Conservation (phyloP, 441 rosid species). For the Viola pubescens region DNA sequence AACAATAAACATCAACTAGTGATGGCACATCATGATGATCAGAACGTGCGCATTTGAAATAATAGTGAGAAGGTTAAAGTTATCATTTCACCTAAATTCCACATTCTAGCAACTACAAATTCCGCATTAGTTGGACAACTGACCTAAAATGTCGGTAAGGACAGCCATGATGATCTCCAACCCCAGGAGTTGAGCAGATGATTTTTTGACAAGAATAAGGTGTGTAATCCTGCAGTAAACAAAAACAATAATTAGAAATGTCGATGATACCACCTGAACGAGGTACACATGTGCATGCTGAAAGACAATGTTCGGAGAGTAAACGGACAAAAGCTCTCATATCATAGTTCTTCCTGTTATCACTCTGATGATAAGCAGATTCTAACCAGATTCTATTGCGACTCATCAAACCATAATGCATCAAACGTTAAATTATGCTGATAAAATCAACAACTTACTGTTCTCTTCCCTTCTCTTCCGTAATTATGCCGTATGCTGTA, state of each 20-base stretch:
- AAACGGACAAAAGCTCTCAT: not conserved
- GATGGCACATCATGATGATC: too few relatives aligned
- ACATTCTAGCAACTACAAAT: not conserved
- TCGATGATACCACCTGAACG: not conserved
- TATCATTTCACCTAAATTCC: not conserved
- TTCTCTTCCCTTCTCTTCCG: slow-evolving; percentile 94
- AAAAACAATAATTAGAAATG: not conserved
- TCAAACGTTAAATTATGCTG: slow-evolving; percentile 3
- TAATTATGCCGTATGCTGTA: slow-evolving; percentile 81
- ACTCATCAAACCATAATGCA: not conserved
- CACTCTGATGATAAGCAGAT: not conserved
- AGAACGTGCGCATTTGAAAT: slow-evolving; percentile 4
- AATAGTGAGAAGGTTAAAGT: not conserved
- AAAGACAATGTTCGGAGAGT: not conserved
- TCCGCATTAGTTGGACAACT: slow-evolving; percentile 9
- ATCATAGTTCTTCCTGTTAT: not conserved
- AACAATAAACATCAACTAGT: too few relatives aligned
- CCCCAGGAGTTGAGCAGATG: slow-evolving; percentile 66
- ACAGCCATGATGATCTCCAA: slow-evolving; percentile 90
- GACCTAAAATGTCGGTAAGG: slow-evolving; percentile 93
- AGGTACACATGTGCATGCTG: not conserved
- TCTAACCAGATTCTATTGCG: not conserved
- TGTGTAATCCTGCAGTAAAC: slow-evolving; percentile 70
- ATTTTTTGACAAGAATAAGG: slow-evolving; percentile 91
- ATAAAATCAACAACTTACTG: slow-evolving; percentile 40